Base-by-base conservation (phyloP, 176 grass and related monocot genomes). In the Melocanna baccifera region DNA sequence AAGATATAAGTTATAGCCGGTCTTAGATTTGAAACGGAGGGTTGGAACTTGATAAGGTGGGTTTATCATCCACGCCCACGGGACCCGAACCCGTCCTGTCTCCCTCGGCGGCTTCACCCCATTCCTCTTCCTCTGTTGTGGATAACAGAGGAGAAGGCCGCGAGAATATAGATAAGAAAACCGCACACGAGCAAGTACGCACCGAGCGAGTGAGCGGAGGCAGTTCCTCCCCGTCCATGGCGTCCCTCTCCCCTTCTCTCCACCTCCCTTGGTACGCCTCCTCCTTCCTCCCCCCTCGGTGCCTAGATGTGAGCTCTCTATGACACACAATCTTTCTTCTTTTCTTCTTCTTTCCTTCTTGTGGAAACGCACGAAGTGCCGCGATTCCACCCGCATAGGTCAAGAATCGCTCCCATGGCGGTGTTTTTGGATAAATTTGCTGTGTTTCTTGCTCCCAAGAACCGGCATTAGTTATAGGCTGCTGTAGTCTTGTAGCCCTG, bases 171-270 rank as follows among this genome's bases (percentile, higher is more conserved):
- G 87, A 88, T 88, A 89, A 89, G 87, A 66, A 73, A 79, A 36
- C 34, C 19, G 78, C 69, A 50, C 40, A 23, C 10, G 18, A 23
- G 16, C 32, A 23, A 57, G 51, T 5, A 40, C 81, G 62, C 69
- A 22, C 37, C 72, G 28, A 79, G 47, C 72, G 28, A 79, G 74
- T n/a, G 53, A 83, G 68, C 67, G 81, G 75, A 79, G 81, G 75
- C 81, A 36, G 79, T 19, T 59, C 42, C 80, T 62, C 53, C 59
- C 73, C 67, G 80, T 25, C 77, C 82, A 91, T 91, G 90, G 86
- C 90, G 65, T 88, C 86, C 77, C 86, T 91, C 65, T 85, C 71
- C 39, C 77, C 90, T 76, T 91, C 90, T 65, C 81, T 88, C 65
- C 86, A 91, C 39, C 82, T 79, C 15, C 77, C 90, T 2, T 88